These are phyloP conservation scores for Pythium guiyangense DNA, from an alignment of 352 stramenopile species.

Conservation along the genomic window DNA sequence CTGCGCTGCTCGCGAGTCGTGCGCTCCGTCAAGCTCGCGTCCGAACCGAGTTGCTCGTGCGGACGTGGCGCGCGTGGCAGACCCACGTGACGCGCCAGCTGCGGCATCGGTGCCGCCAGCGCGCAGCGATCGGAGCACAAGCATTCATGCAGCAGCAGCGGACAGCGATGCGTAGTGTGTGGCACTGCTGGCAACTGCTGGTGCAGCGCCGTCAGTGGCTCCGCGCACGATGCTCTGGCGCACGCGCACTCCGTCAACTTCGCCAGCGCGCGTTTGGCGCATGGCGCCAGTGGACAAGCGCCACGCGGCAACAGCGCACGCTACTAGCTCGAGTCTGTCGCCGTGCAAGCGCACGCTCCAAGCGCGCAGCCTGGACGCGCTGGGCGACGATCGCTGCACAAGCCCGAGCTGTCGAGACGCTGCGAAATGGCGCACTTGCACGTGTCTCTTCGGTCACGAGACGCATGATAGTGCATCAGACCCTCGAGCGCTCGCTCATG, in stretches of 20 bases:
- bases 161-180: not conserved
- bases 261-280: not conserved
- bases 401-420: not conserved
- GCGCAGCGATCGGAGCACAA: not conserved
- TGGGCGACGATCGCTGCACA: not conserved
- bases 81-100: not conserved
- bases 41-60: not conserved
- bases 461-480: not conserved
- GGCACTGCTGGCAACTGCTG: conserved; percentile 3
- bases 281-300: not conserved
- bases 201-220: not conserved
- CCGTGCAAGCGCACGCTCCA: not conserved
- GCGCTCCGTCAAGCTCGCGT: not conserved
- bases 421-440: not conserved
- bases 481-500: too few species aligned
- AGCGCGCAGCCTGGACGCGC: not conserved
- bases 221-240: not conserved
- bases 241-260: not conserved
- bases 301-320: not conserved
- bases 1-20: not conserved
- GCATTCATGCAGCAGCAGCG: not conserved
- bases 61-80: conserved; percentile 1
- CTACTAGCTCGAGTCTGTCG: not conserved
- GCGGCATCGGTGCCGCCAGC: conserved; percentile 2
- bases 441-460: not conserved